These are phyloP conservation scores for Avena insularis DNA, from an alignment of 176 grass and related monocot genomes.

Conservation along the genomic window DNA sequence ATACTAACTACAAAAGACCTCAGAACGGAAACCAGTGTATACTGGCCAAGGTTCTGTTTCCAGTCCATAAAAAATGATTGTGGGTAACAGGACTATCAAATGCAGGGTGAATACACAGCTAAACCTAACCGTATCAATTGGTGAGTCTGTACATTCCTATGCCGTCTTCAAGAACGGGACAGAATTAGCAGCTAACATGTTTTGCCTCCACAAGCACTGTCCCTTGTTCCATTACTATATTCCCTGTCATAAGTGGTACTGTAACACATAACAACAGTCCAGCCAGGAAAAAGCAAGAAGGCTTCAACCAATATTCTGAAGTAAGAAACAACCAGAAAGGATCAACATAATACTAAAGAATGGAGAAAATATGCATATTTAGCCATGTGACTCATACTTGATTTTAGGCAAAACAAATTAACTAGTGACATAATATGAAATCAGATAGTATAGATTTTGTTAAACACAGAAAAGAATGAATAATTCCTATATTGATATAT, in stretches of 20 bases:
- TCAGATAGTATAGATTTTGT: slow-evolving; percentile 18
- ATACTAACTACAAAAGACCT: slow-evolving; percentile 14
- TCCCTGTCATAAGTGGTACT: not conserved
- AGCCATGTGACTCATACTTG: slow-evolving; percentile 28
- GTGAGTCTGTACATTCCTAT: slow-evolving; percentile 9
- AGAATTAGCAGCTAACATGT: slow-evolving; percentile 16
- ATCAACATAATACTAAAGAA: slow-evolving; percentile 19
- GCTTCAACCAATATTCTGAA: slow-evolving; percentile 38
- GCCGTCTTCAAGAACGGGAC: not conserved
- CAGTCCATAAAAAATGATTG: slow-evolving; percentile 30
- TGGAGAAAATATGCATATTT: slow-evolving; percentile 20
- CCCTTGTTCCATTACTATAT: not conserved
- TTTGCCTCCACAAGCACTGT: slow-evolving; percentile 6
- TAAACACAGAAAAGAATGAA: slow-evolving; percentile 1
- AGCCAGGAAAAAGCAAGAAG: slow-evolving; percentile 9
- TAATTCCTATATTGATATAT: slow-evolving; percentile 27
- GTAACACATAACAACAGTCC: slow-evolving; percentile 27
- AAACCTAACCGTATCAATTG: not conserved
- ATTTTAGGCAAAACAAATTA: slow-evolving; percentile 45
- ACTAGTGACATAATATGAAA: slow-evolving; percentile 30
- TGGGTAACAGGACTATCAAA: slow-evolving; percentile 14
- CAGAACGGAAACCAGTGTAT: slow-evolving; percentile 23
- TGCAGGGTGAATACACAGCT: slow-evolving; percentile 11
- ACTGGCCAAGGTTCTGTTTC: slow-evolving; percentile 14
- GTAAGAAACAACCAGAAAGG: slow-evolving; percentile 11